Base-by-base conservation (phyloP, 2,329 filamentous ascomycete genomes). In the Cladosporium colombiae region DNA sequence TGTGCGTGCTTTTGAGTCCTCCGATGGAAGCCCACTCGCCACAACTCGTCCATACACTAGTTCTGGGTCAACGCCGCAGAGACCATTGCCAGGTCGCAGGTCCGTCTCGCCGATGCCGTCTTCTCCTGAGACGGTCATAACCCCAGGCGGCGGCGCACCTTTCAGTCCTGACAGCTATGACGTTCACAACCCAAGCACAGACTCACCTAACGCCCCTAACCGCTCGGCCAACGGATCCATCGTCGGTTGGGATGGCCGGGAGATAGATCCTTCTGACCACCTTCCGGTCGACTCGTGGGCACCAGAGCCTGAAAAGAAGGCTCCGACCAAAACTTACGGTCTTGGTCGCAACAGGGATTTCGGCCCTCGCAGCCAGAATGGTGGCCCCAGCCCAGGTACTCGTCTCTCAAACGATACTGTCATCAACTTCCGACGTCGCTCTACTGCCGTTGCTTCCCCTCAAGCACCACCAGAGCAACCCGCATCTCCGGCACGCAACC, bases 251-350 rank as follows among this genome's bases (percentile, higher is more conserved):
- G 90, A 92, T 74, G 91, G 91, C 7, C 84, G 89, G 64, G 89
- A 92, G 72, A 85, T 94, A 64, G 91, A 94, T 73, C 91, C 91
- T 0, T 92, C 90, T 0, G 91, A 94, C 76, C 91, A 93, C 74
- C 82, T 93, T 16, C 91, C 91, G 0, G 86, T 92, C 74, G 88
- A 91, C 64, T 87, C 87, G 1, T 93, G 90, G 90, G 90, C 90
- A 1, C 90, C 90, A 0, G 90, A 93, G 72, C 90, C 90, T 0
- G 89, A 91, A 70, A 83, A 84, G 25, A 89, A 88, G 66, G 74
- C 72, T 5, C 75, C 75, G 1, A 72, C 68, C 33, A 77, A 77
- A 66, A 74, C 73, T 8, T 77, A 78, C 57, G 75, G 75, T 4
- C 69, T 73, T 13, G 75, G 75, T 8, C 69, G 75, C 21, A 74